Percentiles rank a stretch among this genome's conserved stretches.
Evolutionary conservation across 2,329 filamentous ascomycete genomes (phyloP).

Genomic region (Cladosporium colombiae): DNA sequence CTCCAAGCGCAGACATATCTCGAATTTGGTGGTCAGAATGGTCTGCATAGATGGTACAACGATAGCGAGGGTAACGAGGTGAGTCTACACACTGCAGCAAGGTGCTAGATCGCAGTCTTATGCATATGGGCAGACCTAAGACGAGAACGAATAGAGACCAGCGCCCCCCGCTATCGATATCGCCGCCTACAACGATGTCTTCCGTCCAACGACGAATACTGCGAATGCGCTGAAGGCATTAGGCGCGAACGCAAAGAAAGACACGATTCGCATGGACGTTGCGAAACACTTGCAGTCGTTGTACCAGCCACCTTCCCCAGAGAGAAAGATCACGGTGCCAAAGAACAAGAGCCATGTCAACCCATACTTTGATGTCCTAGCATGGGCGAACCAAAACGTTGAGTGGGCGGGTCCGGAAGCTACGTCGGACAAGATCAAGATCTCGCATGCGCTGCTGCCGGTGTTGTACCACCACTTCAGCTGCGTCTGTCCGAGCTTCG

Average conservation of each 20-base stretch:
- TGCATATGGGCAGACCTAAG: slow-evolving; percentile 20
- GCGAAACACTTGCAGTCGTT: slow-evolving; percentile 58
- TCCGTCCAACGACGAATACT: slow-evolving; percentile 61
- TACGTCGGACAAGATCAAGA: slow-evolving; percentile 53
- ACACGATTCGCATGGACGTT: slow-evolving; percentile 59
- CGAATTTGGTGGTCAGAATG: slow-evolving; percentile 47
- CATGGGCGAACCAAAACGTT: slow-evolving; percentile 63
- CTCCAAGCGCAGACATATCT: slow-evolving; percentile 53
- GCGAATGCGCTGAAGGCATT: slow-evolving; percentile 64
- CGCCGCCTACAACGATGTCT: slow-evolving; percentile 67
- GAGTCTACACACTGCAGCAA: slow-evolving; percentile 26
- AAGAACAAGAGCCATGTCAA: slow-evolving; percentile 56
- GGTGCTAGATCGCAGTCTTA: slow-evolving; percentile 22
- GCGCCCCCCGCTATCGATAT: slow-evolving; percentile 61
- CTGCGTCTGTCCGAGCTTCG: slow-evolving; percentile 69
- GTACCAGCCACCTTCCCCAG: slow-evolving; percentile 51
- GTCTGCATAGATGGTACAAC: slow-evolving; percentile 55
- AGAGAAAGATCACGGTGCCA: slow-evolving; percentile 36
- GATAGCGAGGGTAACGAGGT: slow-evolving; percentile 43
- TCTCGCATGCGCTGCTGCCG: slow-evolving; percentile 68
- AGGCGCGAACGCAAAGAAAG: slow-evolving; percentile 65
- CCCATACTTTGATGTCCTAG: slow-evolving; percentile 68
- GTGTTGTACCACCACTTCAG: slow-evolving; percentile 79
- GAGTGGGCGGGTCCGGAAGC: slow-evolving; percentile 65
- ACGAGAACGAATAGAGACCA: slow-evolving; percentile 30